phyloP scores from a whole-genome alignment of 2,329 filamentous ascomycete species.

The Calonectria ilicicola region DNA sequence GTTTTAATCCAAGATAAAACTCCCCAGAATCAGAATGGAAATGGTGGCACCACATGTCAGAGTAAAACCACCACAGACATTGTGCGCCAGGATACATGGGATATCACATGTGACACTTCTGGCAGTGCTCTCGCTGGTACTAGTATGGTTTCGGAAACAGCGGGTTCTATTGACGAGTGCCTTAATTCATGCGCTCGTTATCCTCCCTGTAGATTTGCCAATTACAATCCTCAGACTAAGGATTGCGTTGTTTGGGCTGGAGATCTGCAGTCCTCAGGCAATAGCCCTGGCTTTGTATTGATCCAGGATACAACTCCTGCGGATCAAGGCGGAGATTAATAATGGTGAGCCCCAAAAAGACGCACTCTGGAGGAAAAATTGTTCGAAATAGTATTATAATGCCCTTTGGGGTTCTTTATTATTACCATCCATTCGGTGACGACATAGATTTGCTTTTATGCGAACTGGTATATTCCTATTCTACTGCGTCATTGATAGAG shows the following conservation, averaged over 20 bases:
- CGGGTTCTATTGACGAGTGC: background rate
- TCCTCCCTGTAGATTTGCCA: background rate
- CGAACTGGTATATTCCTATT: too few relatives aligned
- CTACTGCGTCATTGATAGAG: too few relatives aligned
- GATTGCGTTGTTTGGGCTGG: background rate
- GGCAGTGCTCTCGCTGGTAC: background rate
- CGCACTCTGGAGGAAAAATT: too few relatives aligned
- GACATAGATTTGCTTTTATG: too few relatives aligned
- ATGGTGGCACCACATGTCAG: background rate
- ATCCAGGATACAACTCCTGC: background rate
- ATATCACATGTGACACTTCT: background rate
- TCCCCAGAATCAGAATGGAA: background rate
- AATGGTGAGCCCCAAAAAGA: background rate
- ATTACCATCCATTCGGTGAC: too few relatives aligned
- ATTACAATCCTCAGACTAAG: background rate
- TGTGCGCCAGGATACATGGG: background rate
- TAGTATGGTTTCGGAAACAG: rapidly evolving
- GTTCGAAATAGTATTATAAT: too few relatives aligned
- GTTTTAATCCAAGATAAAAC: background rate
- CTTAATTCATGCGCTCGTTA: background rate
- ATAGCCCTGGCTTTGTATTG: background rate
- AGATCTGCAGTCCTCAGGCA: background rate
- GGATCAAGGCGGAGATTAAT: background rate
- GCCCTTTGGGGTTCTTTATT: too few relatives aligned
- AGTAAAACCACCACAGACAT: background rate